phyloP scores from a whole-genome alignment of 208 protist genomes.

The Crithidia bombi region DNA sequence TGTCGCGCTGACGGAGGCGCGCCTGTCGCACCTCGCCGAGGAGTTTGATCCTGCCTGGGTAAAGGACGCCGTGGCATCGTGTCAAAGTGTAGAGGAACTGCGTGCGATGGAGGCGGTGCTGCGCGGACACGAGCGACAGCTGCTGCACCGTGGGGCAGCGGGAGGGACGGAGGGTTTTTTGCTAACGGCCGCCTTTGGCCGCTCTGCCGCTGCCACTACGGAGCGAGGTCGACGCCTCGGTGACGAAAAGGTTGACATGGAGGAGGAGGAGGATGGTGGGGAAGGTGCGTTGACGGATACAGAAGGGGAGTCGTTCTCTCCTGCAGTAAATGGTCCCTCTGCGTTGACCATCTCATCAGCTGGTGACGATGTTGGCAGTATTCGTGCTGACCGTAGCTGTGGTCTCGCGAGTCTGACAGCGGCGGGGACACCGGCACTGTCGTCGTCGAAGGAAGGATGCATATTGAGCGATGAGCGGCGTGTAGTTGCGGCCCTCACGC shows the following conservation, averaged over 20 bases:
- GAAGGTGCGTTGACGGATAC: too few relatives aligned
- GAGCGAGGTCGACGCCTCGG: conserved; percentile 18
- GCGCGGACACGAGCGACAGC: conserved; percentile 25
- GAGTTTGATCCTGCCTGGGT: conserved; percentile 64
- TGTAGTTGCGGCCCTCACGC: conserved; percentile 28
- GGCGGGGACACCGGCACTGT: neutral
- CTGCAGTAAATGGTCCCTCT: too few relatives aligned
- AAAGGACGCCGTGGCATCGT: conserved; percentile 68
- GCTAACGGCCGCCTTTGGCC: conserved; percentile 28
- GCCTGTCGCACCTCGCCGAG: conserved; percentile 17
- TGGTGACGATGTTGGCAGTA: neutral
- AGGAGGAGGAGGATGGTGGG: neutral
- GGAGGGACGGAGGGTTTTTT: conserved; percentile 21
- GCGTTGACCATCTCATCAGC: too few relatives aligned
- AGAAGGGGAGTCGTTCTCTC: too few relatives aligned
- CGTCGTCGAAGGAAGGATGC: neutral
- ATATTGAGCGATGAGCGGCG: conserved; percentile 8
- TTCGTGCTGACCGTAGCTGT: neutral
- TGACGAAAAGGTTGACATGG: conserved; percentile 1
- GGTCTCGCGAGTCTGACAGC: neutral
- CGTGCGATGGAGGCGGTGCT: conserved; percentile 43
- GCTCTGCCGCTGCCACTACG: conserved; percentile 11
- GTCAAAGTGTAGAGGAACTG: conserved; percentile 51
- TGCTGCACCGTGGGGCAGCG: conserved; percentile 23
- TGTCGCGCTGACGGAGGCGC: conserved; percentile 39